phyloP scores from a whole-genome alignment of 306 rosid species.

The Dalbergia oliveri region DNA sequence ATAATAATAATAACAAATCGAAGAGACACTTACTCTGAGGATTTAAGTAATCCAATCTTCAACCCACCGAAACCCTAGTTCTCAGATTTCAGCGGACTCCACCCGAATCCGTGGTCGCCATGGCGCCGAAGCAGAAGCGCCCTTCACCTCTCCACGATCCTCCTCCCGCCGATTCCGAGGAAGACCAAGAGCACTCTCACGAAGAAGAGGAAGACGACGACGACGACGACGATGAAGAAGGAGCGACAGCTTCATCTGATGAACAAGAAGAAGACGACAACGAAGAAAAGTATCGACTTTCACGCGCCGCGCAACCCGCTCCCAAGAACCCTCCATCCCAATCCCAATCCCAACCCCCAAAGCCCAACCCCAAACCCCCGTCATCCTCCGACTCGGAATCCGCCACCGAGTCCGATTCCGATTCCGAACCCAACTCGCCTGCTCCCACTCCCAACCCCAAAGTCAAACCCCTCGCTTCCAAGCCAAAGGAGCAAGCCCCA shows the following conservation, averaged over 20 bases:
- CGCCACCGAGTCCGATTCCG: conserved; percentile 57
- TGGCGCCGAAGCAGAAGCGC: conserved; percentile 77
- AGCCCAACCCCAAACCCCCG: conserved; percentile 35
- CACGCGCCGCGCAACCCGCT: conserved; percentile 13
- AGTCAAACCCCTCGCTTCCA: conserved; percentile 58
- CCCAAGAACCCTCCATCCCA: conserved; percentile 44
- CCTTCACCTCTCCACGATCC: conserved; percentile 72
- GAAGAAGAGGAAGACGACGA: too few relatives aligned
- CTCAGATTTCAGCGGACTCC: too few relatives aligned
- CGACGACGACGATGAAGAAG: conserved; percentile 43
- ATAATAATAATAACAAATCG: too few relatives aligned
- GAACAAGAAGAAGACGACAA: conserved; percentile 57
- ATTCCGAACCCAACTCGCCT: conserved; percentile 36
- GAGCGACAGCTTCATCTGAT: conserved; percentile 46
- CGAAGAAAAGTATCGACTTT: background rate
- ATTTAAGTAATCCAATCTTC: too few relatives aligned
- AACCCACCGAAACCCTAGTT: background rate
- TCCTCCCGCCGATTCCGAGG: conserved; percentile 66
- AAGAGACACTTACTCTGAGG: too few relatives aligned
- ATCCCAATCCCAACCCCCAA: background rate
- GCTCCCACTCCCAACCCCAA: background rate
- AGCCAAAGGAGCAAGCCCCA: conserved; percentile 63
- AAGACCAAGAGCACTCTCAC: background rate
- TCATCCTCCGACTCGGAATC: conserved; percentile 45
- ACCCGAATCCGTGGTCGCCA: conserved; percentile 43